Conservation (phyloP, 1,284 basidiomycete species). For the Rhodotorula mucilaginosa region DNA sequence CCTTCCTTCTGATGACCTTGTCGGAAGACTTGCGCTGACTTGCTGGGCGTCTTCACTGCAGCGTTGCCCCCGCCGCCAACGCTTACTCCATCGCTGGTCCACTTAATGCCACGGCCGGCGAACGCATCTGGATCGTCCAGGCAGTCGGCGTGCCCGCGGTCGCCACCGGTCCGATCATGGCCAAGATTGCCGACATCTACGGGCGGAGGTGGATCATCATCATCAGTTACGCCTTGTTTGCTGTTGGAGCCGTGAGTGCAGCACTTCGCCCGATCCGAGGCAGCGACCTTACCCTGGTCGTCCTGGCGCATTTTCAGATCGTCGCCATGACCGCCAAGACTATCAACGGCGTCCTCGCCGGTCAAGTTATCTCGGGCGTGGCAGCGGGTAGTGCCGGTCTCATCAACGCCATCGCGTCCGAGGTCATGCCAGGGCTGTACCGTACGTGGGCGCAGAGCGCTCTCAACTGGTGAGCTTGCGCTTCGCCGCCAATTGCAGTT, state of each 20-base stretch:
- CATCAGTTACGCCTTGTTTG: neutral
- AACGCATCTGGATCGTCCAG: slow-evolving; percentile 27
- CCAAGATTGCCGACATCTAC: slow-evolving; percentile 19
- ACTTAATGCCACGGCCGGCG: slow-evolving; percentile 1
- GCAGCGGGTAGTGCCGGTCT: slow-evolving; percentile 13
- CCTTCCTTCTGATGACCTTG: neutral
- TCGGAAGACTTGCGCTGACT: neutral
- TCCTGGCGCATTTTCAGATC: slow-evolving; percentile 14
- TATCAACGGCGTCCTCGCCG: slow-evolving; percentile 15
- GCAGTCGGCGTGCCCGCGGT: slow-evolving; percentile 11
- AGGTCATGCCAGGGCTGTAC: slow-evolving; percentile 12
- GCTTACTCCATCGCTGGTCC: slow-evolving; percentile 18
- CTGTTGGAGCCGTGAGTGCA: slow-evolving; percentile 2
- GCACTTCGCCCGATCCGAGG: no score
- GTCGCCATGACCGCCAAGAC: slow-evolving; percentile 13
- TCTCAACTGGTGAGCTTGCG: slow-evolving; percentile 9
- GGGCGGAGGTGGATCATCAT: slow-evolving; percentile 12
- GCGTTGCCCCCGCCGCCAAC: slow-evolving; percentile 18
- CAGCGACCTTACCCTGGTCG: neutral
- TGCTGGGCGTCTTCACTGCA: neutral
- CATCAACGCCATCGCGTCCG: slow-evolving; percentile 9
- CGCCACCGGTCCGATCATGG: slow-evolving; percentile 17
- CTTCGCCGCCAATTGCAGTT: neutral
- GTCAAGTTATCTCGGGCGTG: slow-evolving; percentile 12
- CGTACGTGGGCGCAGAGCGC: slow-evolving; percentile 14